Percentiles rank a stretch among this genome's conserved stretches.
phyloP scores from a whole-genome alignment of 495 filamentous ascomycete genomes.

The Daldinia loculata region DNA sequence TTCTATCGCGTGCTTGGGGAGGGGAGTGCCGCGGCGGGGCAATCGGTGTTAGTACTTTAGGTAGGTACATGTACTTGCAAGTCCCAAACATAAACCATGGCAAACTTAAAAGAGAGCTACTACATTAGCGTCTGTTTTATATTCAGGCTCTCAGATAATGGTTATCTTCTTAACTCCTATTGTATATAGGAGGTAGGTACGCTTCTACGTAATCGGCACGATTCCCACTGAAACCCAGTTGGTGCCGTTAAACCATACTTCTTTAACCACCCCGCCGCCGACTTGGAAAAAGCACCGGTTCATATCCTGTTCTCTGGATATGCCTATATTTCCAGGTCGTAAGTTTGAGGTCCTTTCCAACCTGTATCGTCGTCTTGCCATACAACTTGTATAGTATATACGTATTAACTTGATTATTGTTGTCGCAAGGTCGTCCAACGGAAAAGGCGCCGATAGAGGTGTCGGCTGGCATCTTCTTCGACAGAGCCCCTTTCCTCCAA shows the following conservation, averaged over 20 bases:
- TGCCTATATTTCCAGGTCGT: conserved; percentile 10
- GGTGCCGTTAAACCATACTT: conserved; percentile 33
- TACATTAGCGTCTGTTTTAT: not conserved
- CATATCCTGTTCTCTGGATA: conserved; percentile 34
- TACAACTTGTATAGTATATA: conserved; percentile 34
- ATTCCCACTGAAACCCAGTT: conserved; percentile 25
- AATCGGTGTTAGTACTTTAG: not conserved
- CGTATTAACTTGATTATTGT: conserved; percentile 34
- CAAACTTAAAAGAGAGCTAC: not conserved
- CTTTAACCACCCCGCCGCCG: conserved; percentile 11
- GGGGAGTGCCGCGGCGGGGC: not conserved
- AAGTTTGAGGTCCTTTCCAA: conserved; percentile 35
- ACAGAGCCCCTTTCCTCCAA: conserved; percentile 36
- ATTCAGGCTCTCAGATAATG: not conserved
- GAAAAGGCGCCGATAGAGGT: conserved; percentile 28
- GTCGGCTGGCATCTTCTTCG: conserved; percentile 24
- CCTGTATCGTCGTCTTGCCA: conserved; percentile 32
- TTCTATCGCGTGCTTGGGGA: conserved; percentile 13
- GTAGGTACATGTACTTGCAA: not conserved
- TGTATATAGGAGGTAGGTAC: not conserved
- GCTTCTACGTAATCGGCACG: conserved; percentile 3
- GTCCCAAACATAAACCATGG: not conserved
- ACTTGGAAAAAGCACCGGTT: conserved; percentile 31
- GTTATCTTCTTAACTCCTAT: not conserved
- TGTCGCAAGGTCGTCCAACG: conserved; percentile 33